phyloP scores from a whole-genome alignment of 495 filamentous ascomycete species.

The Trichodelitschia bisporula region DNA sequence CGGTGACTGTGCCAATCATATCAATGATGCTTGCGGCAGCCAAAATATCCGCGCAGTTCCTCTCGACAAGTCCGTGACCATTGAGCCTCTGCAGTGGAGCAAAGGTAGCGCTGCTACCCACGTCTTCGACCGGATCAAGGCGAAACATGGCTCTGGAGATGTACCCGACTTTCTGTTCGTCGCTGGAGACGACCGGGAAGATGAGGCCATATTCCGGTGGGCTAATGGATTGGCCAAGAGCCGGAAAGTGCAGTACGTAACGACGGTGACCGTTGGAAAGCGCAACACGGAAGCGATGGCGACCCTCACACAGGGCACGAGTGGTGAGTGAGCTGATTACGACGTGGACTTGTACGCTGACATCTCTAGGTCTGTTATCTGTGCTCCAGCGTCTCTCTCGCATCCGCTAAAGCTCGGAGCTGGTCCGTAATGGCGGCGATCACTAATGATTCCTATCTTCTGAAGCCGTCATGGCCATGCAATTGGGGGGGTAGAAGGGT shows the following conservation, averaged over 20 bases:
- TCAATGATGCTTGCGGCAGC: slow-evolving; percentile 70
- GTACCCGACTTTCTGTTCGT: slow-evolving; percentile 68
- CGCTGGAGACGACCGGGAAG: slow-evolving; percentile 68
- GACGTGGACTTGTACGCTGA: no score
- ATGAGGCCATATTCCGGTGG: slow-evolving; percentile 84
- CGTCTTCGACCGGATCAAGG: slow-evolving; percentile 39
- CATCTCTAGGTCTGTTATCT: no score
- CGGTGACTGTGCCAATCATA: slow-evolving; percentile 68
- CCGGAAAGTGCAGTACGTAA: slow-evolving; percentile 35
- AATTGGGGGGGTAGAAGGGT: no score
- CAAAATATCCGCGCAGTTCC: slow-evolving; percentile 67
- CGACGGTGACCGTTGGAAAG: slow-evolving; percentile 61
- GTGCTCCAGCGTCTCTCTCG: no score
- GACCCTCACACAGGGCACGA: slow-evolving; percentile 72
- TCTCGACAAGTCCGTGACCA: slow-evolving; percentile 48
- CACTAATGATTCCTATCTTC: no score
- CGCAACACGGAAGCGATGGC: slow-evolving; percentile 69
- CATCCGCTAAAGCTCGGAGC: no score
- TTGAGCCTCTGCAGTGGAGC: slow-evolving; percentile 59
- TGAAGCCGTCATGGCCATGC: no score
- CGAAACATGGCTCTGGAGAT: no score
- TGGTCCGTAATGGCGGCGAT: no score
- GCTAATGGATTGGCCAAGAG: slow-evolving; percentile 43
- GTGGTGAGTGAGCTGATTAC: no score
- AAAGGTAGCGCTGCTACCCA: slow-evolving; percentile 56